These are phyloP conservation scores for Rhizoctonia solani DNA, from an alignment of 1,284 basidiomycete species.

Conservation along the genomic window DNA sequence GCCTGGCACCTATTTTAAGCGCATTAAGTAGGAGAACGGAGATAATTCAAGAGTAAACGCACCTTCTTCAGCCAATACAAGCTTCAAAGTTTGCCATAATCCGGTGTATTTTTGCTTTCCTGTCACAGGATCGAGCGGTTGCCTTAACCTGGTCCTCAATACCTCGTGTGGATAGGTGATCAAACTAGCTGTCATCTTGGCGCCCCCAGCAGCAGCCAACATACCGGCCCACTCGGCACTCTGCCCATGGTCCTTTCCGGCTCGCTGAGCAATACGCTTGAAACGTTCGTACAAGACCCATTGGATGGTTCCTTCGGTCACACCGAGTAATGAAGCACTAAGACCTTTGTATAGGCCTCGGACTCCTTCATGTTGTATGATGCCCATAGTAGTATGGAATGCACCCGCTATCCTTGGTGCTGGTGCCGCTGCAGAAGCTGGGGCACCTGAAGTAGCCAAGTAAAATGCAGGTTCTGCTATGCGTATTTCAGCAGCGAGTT, in stretches of 20 bases:
- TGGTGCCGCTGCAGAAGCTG: slow-evolving; percentile 5
- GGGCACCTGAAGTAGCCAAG: background rate
- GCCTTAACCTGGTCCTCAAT: slow-evolving; percentile 87
- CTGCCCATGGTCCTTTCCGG: slow-evolving; percentile 56
- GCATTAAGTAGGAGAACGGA: background rate
- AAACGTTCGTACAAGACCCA: slow-evolving; percentile 95
- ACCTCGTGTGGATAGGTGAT: slow-evolving; percentile 99
- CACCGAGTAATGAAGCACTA: slow-evolving; percentile 93
- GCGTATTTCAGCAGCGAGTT: slow-evolving; percentile 54
- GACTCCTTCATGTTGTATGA: slow-evolving; percentile 81
- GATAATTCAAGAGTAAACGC: background rate
- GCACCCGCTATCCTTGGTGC: slow-evolving; percentile 30
- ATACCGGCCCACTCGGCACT: slow-evolving; percentile 74
- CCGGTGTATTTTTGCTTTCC: slow-evolving; percentile 74
- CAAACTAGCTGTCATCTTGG: slow-evolving; percentile 90
- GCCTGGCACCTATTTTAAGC: slow-evolving; percentile 61
- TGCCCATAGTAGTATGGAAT: slow-evolving; percentile 64
- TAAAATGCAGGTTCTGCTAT: slow-evolving; percentile 14
- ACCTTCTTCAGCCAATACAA: slow-evolving; percentile 84
- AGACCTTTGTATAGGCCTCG: slow-evolving; percentile 93
- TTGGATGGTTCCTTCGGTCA: slow-evolving; percentile 96
- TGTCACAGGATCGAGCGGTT: slow-evolving; percentile 70
- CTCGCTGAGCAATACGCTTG: slow-evolving; percentile 62
- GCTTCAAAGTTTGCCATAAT: slow-evolving; percentile 79
- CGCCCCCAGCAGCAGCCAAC: slow-evolving; percentile 88